Evolutionary conservation across 78 protist species (phyloP), one percentile per base, ranked within the genome.

Genomic region (Dictyostelium capitatum): DNA sequence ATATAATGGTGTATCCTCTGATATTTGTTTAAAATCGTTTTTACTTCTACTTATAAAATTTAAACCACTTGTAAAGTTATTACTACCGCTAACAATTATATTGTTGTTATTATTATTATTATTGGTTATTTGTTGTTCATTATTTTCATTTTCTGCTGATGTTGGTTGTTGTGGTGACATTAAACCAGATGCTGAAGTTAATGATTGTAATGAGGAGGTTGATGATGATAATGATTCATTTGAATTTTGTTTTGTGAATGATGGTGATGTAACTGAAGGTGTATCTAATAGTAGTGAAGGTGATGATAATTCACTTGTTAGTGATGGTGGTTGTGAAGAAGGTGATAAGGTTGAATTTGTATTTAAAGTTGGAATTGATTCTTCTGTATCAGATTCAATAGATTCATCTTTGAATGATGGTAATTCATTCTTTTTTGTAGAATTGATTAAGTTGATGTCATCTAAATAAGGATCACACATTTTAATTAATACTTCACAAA

Each of bases 391-490:
- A 7, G 92, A 85, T 30, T 85, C 92, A 19, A 85, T 51, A 1
- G 25, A 43, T 32, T 85, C 92, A 47, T 85, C 92, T 62, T 75
- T 85, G 0, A 62, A 85, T 20, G 92, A 85, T 53, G 92, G 92
- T 53, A 85, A 25, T 6, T 85, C 92, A 57, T 56, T 72, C 4
- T 37, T 32, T 10, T 28, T 30, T 30, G 48, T 48, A 12, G n/a
- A 5, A 30, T 65, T 54, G 23, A 81, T 81, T 25, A 47, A 41
- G n/a, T 82, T 46, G 7, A 56, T 51, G 37, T 85, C 92, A 20
- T 85, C 92, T 6, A 85, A 51, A 48, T 85, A 85, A 3, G 92
- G 53, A 15, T 85, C 92, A 62, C 83, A 85, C 92, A 85, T 85
- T 64, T 75, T 85, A 48, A 85, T 75, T 72, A 85, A 23, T 32